These are phyloP conservation scores for Chondrus crispus DNA, from an alignment of 23 red algal species.

Conservation along the genomic window DNA sequence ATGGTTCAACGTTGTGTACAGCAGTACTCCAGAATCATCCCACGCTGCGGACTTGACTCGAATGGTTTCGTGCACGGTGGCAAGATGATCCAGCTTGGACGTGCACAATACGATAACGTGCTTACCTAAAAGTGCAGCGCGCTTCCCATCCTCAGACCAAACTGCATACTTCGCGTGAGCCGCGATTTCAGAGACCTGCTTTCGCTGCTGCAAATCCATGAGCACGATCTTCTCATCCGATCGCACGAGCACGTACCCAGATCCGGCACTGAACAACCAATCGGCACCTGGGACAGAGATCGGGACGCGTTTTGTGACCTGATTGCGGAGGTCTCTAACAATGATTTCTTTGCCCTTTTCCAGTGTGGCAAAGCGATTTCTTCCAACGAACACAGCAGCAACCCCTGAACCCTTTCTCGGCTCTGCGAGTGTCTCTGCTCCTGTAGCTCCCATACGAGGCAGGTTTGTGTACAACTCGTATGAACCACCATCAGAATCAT, in stretches of 20 bases:
- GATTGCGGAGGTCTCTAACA: slow-evolving; percentile 88
- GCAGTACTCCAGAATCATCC: slow-evolving; percentile 97
- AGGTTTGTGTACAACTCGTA: slow-evolving; percentile 85
- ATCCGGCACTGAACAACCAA: slow-evolving; percentile 74
- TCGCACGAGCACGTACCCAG: slow-evolving; percentile 82
- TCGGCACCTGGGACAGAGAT: slow-evolving; percentile 78
- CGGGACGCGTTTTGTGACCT: slow-evolving; percentile 78
- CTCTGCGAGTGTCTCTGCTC: slow-evolving; percentile 56
- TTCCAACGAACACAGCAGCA: slow-evolving; percentile 87
- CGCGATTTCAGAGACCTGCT: slow-evolving; percentile 73
- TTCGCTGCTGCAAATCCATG: slow-evolving; percentile 83
- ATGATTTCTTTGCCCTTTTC: slow-evolving; percentile 78
- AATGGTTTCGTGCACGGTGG: slow-evolving; percentile 97
- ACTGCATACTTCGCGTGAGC: slow-evolving; percentile 82
- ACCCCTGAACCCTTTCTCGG: slow-evolving; percentile 71
- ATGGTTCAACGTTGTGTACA: slow-evolving; percentile 97
- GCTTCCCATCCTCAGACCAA: slow-evolving; percentile 90
- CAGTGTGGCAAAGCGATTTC: slow-evolving; percentile 86
- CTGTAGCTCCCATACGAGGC: slow-evolving; percentile 51
- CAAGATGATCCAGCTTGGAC: slow-evolving; percentile 85
- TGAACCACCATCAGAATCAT: slow-evolving; percentile 84
- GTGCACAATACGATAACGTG: slow-evolving; percentile 84
- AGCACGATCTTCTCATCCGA: slow-evolving; percentile 78
- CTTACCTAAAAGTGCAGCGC: slow-evolving; percentile 89
- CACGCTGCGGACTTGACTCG: slow-evolving; percentile 99